Base-by-base conservation (phyloP, 176 grass and related monocot species). In the Hsuehochloa calcarea region DNA sequence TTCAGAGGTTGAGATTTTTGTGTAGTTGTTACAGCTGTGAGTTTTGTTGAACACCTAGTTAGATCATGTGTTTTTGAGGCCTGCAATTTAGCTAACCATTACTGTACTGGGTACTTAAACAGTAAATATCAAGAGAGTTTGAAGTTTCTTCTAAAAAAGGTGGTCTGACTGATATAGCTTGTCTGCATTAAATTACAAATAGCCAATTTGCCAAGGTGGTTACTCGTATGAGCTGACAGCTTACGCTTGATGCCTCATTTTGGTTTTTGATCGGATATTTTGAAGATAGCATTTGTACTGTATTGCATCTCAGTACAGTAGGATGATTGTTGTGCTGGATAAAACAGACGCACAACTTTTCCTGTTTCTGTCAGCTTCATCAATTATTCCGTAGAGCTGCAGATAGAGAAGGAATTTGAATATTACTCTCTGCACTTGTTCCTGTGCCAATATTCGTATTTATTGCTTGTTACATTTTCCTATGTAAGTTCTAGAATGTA, bases 41-140 rank as follows among this genome's bases (percentile, higher is more conserved):
- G 19, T 46, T 82, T 41, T 49, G 29, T 52, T 52, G 44, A 51
- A 40, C 23, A 44, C 72, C 54, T 78, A 72, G 38, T 13, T 43
- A 41, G 17, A 35, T 60, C 15, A 26, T 4, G 15, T 29, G n/a
- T 23, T 80, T 50, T 65, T 47, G 62, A 31, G 22, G 23, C 40
- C 69, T 43, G 41, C 64, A 78, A 23, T 49, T 80, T 85, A 35
- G 23, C 19, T 66, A 55, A 25, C 45, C 34, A 65, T 78, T 65
- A 39, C 26, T 74, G 0, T 80, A 20, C 16, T 68, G 38, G 46
- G 5, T 74, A 79, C 50, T 14, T 67, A n/a, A 34, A 69, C 8
- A 60, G 37, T 46, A 73, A 81, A 58, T 78, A 4, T 39, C 23
- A 40, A 35, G 20, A 65, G 15, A 72, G 16, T 3, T 43, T 6